Base-by-base conservation (phyloP, 1,284 basidiomycete genomes). In the Pterula multifida region DNA sequence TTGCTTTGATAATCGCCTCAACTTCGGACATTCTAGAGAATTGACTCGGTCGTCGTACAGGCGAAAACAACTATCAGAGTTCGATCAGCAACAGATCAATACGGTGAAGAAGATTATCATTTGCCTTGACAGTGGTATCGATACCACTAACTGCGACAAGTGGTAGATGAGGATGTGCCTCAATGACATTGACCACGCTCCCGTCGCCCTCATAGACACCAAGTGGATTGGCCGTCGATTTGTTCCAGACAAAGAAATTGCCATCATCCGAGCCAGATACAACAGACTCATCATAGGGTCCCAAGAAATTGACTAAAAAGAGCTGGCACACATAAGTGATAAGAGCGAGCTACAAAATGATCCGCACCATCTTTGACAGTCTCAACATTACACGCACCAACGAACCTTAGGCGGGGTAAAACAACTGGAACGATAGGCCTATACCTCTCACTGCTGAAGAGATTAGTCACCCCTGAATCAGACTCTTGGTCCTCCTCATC, bases 351-450 rank as follows among this genome's bases (percentile, higher is more conserved):
- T 13, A 24, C 35, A 12, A 39, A 28, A 48, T n/a, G 36, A 47
- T 49, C n/a, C n/a, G 61, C 81, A 88, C 91, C 89, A 63, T 96
- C 93, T 65, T 96, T 97, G 50, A 94, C 79, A 0, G 93, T 97
- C 56, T 84, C 81, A 2, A 85, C 69, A 63, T 96, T 97, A 54
- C 82, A 78, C 36, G 85, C 81, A 1, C 93, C 93, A 22, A 63
- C 62, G 64, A 78, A 96, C 6, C 75, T 72, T 50, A 63, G 64
- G 24, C 78, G 74, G n/a, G 93, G 91, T 50, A 77, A 67, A 49
- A 95, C 67, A 28, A 81, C 62, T 1, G 89, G 81, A 1, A 81
- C 68, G 51, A 65, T 59, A 66, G 57, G 52, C 66, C 61, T 35
- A 59, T 57, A 17, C 60, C 61, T 0, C 51, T 49, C 26, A 61